Evolutionary conservation across 176 grass and related monocot genomes (phyloP).

Genomic region (Eragrostis curvula): DNA sequence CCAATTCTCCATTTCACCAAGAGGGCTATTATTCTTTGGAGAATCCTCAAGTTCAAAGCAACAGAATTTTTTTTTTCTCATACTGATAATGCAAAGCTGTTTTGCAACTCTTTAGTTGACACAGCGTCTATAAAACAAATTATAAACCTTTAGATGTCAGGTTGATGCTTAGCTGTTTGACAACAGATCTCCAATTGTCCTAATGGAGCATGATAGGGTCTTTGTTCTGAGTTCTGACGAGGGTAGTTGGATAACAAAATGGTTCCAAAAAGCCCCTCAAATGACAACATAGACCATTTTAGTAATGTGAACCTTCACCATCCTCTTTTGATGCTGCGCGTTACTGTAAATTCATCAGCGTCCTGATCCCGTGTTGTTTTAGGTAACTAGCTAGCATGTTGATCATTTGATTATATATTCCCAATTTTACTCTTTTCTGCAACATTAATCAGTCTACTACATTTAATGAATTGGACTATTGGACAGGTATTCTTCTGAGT

Average conservation of each 20-base stretch:
- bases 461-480: no score
- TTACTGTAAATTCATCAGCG: no score
- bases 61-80: constrained; percentile 13
- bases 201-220: not conserved
- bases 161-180: constrained; percentile 10
- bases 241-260: constrained; percentile 27
- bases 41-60: not conserved
- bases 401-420: no score
- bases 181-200: constrained; percentile 29
- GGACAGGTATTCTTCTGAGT: no score
- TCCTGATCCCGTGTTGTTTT: no score
- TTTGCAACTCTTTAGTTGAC: not conserved
- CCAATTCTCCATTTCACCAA: not conserved
- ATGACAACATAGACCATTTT: no score
- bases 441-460: no score
- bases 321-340: no score
- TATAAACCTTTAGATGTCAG: not conserved
- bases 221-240: constrained; percentile 7
- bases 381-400: no score
- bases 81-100: not conserved
- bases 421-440: no score
- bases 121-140: not conserved
- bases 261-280: no score
- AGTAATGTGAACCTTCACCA: no score
- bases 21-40: not conserved